Evolutionary conservation across 2,329 filamentous ascomycete genomes (phyloP), one percentile per base, ranked within the genome.

Genomic region (Fusarium begoniae): DNA sequence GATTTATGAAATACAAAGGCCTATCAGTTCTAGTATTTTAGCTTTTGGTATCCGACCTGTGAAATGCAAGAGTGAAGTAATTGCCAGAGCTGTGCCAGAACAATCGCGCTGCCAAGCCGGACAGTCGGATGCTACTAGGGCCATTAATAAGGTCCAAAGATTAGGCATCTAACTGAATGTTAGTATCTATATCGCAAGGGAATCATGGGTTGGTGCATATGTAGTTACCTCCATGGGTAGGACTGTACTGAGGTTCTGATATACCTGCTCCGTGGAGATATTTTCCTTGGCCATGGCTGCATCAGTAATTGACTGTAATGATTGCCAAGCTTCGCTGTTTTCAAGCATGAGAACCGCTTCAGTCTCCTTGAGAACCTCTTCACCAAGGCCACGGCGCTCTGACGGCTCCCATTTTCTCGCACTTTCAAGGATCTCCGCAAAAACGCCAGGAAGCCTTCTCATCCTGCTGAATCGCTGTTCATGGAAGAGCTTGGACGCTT

Each of bases 61-160:
- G 15, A 60, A 51, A 30, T 60, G 44, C 22, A 51, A 24, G 12
- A 60, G 2, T 15, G 44, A 37, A 30, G 57, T 41, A 5, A 53
- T 61, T 37, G 58, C 58, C 4, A 61, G 37, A 11, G 58, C 38
- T 24, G 45, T 61, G 37, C 58, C 38, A 6, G 58, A 61, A n/a
- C 22, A 61, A 43, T 61, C 58, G 2, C 47, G 58, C 30, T 61
- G 47, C 57, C 57, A 61, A 10, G 45, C 47, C 2, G 58, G 58
- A 14, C 47, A 20, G 7, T 61, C 58, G 3, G 47, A 61, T 20
- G 58, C 37, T 9, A 48, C 43, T 11, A 54, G 58, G 1, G 45
- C n/a, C 58, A 54, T 44, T 0, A 54, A n/a, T 6, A 61, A 26
- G 2, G 58, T 44, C 58, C 47, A 54, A 2, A 61, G 37, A 35